Base-by-base conservation (phyloP, 805 yeast species). In the Starmerella floricola region DNA sequence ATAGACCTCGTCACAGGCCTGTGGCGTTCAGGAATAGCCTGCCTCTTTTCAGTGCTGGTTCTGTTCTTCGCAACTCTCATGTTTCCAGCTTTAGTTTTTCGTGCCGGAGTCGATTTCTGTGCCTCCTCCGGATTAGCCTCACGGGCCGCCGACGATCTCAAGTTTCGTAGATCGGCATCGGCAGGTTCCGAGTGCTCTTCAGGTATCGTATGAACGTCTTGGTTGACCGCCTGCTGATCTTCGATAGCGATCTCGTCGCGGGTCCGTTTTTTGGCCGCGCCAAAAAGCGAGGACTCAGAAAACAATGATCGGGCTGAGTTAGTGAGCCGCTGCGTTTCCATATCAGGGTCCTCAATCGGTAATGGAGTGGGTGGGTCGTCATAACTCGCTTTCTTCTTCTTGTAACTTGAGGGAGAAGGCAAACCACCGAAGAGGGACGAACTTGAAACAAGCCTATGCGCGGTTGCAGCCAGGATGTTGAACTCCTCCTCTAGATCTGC, bases 391-490 rank as follows among this genome's bases (percentile, higher is more conserved):
- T 16, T 18, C 29, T 2, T 6, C 10, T 13, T 15, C 27, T 12
- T 19, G 6, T 23, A 10, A 23, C 26, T 23, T 23, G 36, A 17
- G 16, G 24, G 11, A 13, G 41, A 27, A 18, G 44, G n/a, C 17
- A 34, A 12, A 6, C 55, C 55, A 11, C 55, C 48, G 28, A 51
- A 51, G 6, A 51, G 21, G 3, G 41, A 6, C 6, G 55, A 50
- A 11, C 34, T 23, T 1, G 46, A 35, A 12, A 51, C 27, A 8
- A 47, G 31, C 6, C 43, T 20, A 21, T 49, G 49, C 3, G 55
- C 49, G 17, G 42, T 24, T 4, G 20, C 36, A 2, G 48, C 36
- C 17, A 42, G 36, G 4, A 38, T 21, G 18, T 27, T 27, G 26
- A 40, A 42, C 34, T 49, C 53, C n/a, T 49, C 52, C 11, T 26